These are phyloP conservation scores for Trichoderma erinaceum DNA, from an alignment of 495 filamentous ascomycete genomes.

Conservation along the genomic window DNA sequence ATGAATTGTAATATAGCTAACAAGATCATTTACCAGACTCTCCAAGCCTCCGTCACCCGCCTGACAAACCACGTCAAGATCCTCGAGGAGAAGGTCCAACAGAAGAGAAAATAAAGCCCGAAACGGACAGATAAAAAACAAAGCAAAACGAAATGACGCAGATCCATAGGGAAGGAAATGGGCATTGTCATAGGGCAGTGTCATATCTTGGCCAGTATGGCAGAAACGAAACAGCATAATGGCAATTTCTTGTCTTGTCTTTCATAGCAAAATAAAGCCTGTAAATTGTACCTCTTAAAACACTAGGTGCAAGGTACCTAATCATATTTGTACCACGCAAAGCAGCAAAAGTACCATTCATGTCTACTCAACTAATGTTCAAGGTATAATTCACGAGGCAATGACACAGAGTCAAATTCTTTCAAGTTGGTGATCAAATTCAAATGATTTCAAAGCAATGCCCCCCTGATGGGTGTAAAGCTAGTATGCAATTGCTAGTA, in stretches of 20 bases:
- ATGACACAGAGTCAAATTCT: neutral
- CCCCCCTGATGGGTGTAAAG: neutral
- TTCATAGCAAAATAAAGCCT: slow-evolving; percentile 8
- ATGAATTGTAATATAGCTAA: neutral
- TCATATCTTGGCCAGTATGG: neutral
- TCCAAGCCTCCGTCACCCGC: slow-evolving; percentile 81
- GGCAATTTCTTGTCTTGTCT: neutral
- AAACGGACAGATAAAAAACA: neutral
- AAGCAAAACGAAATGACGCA: neutral
- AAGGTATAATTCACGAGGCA: neutral
- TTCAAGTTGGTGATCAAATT: slow-evolving; percentile 1
- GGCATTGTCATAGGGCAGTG: neutral
- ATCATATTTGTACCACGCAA: neutral
- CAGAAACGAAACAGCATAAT: neutral
- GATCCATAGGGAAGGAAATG: neutral
- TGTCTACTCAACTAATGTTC: too few species aligned
- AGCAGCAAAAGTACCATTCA: neutral
- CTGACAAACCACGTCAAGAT: slow-evolving; percentile 75
- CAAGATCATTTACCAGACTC: slow-evolving; percentile 48
- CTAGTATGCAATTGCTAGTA: slow-evolving; percentile 13
- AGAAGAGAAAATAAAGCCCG: slow-evolving; percentile 36
- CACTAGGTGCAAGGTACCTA: neutral
- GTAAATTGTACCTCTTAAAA: neutral
- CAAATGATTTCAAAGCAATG: neutral
- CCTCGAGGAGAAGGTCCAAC: slow-evolving; percentile 75